Base-by-base conservation (phyloP, 73 alveolate species). In the Paraurostyla sp. region DNA sequence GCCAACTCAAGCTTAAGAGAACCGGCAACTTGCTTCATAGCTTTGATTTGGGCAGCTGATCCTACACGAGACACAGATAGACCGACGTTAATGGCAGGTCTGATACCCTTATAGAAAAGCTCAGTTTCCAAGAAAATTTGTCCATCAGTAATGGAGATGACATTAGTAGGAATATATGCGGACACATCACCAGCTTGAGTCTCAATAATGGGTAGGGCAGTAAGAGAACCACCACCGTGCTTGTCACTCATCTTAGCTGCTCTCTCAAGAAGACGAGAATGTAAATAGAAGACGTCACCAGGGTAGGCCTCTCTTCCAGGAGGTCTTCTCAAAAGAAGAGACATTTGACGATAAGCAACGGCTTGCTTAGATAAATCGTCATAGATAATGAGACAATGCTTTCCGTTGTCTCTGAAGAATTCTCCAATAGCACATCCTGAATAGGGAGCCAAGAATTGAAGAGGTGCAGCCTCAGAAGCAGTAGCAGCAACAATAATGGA, bases 231-330 rank as follows among this genome's bases (percentile, higher is more conserved):
- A 43, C 93, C 96, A 27, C 99, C 99, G 85, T 81, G 91, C 59
- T 92, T 84, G 63, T 81, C 85, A 90, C 91, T 83, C 95, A 97
- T 92, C 94, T 97, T 97, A 83, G 99, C 99, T 0, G 99, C 99
- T 45, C 99, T 90, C 92, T 97, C 99, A 63, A 97, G 88, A 30
- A 97, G 96, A 35, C 95, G 89, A 41, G 92, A 82, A 52, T 90
- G 95, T 75, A 89, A 57, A 81, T 89, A 89, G 89, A 91, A 91
- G 78, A 91, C 92, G 65, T 86, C 99, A 59, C 99, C 99, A 68
- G 99, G 99, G 93, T 95, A 97, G 92, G 99, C 99, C 94, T 97
- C 99, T 71, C 99, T 95, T 35, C 99, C 99, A 40, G 99, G 99
- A 11, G 99, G 99, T 84, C 99, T 94, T 81, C 99, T 92, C 95